Evolutionary conservation across 108 stramenopile genomes (phyloP), one percentile per base, ranked within the genome.

Genomic region (Skeletonema menzelii): DNA sequence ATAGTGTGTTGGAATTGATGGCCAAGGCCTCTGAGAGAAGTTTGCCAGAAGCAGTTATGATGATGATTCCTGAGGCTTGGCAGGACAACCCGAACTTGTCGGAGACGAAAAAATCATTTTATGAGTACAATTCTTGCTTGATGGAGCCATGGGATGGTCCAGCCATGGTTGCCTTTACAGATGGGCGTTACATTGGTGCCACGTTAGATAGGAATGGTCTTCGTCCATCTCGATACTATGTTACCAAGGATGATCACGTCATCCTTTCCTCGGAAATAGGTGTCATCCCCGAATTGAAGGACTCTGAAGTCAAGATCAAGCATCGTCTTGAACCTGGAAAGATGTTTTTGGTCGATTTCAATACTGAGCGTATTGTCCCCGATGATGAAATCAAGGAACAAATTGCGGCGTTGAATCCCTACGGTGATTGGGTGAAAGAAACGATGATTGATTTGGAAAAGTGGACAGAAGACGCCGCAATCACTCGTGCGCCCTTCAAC

Each of bases 121-220:
- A 98, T 82, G 97, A 99, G 80, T 99, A 97, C 88, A 97, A 99
- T 75, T 95, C 94, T 8, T 94, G 92, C 73, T 80, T 97, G 65
- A 98, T 97, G 98, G 98, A 99, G 87, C 98, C 98, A 24, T 99
- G 98, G 98, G 98, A 99, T 81, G 98, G 98, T 57, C 98, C 98
- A 28, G 98, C 98, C 69, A 97, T 97, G 96, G 96, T 99, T 67
- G 97, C 97, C 66, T 99, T 99, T 70, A 98, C 98, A 10, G 97
- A 99, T 80, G 94, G 94, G 27, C 79, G 92, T 27, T 96, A 93
- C 80, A 92, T 96, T 75, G 97, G 96, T 72, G 97, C 97, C 26
- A 96, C 95, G 13, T 67, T 97, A 66, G 97, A 97, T 83, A 87
- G 97, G 47, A 97, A 97, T 77, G 97, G 97, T 57, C 88, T 97